phyloP scores from a whole-genome alignment of 306 rosid species.

The Crotalaria pallida region DNA sequence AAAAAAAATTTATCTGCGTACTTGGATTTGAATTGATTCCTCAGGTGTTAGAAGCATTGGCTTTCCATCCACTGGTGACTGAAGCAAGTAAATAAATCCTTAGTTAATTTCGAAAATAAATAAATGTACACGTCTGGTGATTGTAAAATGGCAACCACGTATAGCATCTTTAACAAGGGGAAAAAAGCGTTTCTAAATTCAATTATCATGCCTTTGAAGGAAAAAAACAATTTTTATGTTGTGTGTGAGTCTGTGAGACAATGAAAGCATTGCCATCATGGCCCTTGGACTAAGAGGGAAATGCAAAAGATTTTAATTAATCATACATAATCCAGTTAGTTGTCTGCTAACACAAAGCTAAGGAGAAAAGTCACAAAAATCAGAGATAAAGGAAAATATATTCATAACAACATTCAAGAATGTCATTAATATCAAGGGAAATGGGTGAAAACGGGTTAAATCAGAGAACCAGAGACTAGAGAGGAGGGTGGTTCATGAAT shows the following conservation, averaged over 20 bases:
- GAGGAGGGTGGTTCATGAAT: not conserved
- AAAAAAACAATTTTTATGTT: too few species aligned
- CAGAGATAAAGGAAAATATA: not conserved
- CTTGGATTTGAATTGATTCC: slow-evolving; percentile 95
- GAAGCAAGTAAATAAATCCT: slow-evolving; percentile 25
- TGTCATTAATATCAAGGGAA: not conserved
- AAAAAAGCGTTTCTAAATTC: not conserved
- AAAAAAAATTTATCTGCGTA: slow-evolving; percentile 24
- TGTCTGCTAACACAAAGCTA: not conserved
- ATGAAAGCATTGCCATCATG: not conserved
- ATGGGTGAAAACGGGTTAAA: not conserved
- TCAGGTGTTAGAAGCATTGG: slow-evolving; percentile 97
- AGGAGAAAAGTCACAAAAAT: not conserved
- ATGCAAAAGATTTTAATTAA: not conserved
- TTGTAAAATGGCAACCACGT: not conserved
- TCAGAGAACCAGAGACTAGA: not conserved
- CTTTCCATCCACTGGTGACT: slow-evolving; percentile 98
- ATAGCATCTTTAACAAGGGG: not conserved
- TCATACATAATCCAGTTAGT: not conserved
- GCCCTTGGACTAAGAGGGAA: not conserved
- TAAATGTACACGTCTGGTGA: not conserved
- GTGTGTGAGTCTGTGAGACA: too few species aligned
- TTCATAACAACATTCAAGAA: not conserved
- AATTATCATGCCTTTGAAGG: slow-evolving; percentile 1
- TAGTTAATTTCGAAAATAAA: not conserved